These are phyloP conservation scores for Dillenia suffruticosa DNA, from an alignment of 164 flowering plant genomes.

Conservation along the genomic window DNA sequence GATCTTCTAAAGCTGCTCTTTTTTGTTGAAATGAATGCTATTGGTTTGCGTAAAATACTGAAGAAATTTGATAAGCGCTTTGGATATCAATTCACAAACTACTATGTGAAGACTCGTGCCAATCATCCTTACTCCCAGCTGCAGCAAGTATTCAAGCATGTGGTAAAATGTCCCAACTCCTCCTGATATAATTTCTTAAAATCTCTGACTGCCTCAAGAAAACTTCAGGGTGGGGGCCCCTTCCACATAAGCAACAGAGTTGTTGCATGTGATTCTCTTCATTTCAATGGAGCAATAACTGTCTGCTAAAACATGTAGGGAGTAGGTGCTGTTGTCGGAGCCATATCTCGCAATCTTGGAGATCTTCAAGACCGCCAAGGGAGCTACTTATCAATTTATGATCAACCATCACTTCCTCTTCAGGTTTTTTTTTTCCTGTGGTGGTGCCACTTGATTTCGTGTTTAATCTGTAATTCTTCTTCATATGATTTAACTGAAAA, in stretches of 20 bases:
- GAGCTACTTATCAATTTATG: constrained; percentile 46
- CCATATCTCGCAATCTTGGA: constrained; percentile 48
- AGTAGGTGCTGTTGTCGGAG: constrained; percentile 52
- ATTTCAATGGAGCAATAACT: no score
- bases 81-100: constrained; percentile 68
- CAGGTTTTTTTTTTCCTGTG: constrained; percentile 22
- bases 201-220: no score
- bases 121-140: constrained; percentile 83
- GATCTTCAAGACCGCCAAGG: constrained; percentile 43
- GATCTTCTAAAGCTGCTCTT: constrained; percentile 68
- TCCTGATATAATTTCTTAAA: no score
- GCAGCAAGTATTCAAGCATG: constrained; percentile 69
- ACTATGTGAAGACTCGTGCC: constrained; percentile 77
- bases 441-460: no score
- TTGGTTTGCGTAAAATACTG: constrained; percentile 70
- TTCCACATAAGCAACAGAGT: no score
- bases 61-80: constrained; percentile 84
- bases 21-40: constrained; percentile 78
- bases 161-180: constrained; percentile 25
- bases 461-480: not conserved
- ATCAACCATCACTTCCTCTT: constrained; percentile 34
- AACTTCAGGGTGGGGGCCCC: no score
- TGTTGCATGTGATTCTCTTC: no score
- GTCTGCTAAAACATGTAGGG: constrained; percentile 26
- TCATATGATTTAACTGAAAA: not conserved